These are phyloP conservation scores for Gracilaria domingensis DNA, from an alignment of 23 red algal species.

Conservation along the genomic window DNA sequence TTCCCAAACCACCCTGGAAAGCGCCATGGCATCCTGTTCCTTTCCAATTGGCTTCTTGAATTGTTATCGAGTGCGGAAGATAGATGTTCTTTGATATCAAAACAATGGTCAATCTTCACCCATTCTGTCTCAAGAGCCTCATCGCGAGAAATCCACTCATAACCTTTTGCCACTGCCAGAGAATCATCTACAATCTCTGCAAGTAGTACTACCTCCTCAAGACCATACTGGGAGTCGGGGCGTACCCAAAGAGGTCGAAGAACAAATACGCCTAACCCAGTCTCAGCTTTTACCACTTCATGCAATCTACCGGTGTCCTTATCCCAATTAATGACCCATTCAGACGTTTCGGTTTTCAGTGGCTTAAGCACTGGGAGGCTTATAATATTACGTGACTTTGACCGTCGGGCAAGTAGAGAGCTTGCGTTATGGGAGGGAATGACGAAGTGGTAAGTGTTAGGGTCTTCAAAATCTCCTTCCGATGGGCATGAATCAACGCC, in stretches of 20 bases:
- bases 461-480: constrained; percentile 14
- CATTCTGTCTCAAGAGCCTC: constrained; percentile 13
- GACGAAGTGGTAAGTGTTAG: constrained; percentile 32
- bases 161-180: background rate
- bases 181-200: constrained; percentile 6
- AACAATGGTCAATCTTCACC: background rate
- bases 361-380: constrained; percentile 8
- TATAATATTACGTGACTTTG: background rate
- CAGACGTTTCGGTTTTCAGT: background rate
- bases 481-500: background rate
- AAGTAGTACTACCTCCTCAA: constrained; percentile 33
- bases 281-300: background rate
- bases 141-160: constrained; percentile 9
- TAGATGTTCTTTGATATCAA: background rate
- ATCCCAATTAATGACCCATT: constrained; percentile 17
- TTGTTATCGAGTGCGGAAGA: background rate
- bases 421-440: background rate
- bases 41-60: no score
- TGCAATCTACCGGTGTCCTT: constrained; percentile 10
- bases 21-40: background rate
- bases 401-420: constrained; percentile 6
- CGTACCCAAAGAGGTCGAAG: constrained; percentile 23
- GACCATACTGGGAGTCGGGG: background rate
- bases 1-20: constrained; percentile 7
- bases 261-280: constrained; percentile 2